Evolutionary conservation across 2,329 filamentous ascomycete genomes (phyloP), one percentile per base, ranked within the genome.

Genomic region (Boeremia exigua): DNA sequence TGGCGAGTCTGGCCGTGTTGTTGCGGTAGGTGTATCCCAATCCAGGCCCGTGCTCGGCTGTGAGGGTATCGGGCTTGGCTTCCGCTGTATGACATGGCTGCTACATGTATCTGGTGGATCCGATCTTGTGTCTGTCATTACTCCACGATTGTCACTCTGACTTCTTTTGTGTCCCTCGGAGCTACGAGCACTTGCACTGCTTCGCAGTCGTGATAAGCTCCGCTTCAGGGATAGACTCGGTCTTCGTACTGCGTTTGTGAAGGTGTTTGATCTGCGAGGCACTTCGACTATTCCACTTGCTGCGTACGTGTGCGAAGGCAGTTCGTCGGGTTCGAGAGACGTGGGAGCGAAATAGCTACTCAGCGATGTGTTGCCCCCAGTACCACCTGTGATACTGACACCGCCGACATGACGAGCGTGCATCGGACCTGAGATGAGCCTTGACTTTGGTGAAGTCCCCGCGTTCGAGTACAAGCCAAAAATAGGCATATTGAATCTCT

Each of bases 321-420:
- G 45, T 37, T 68, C 63, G 36, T 73, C 68, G 8, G 67, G 66
- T 44, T 69, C 59, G 8, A 69, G 36, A 2, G 39, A 51, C 3
- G 59, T 54, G 5, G 54, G 59, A 34, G 59, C 34, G 56, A 66
- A 64, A 56, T 67, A 66, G 54, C 54, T 51, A 59, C 62, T 51
- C 17, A 61, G 50, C n/a, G 58, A 58, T 23, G 63, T 61, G 12
- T 58, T 52, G 47, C 53, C 53, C 14, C 53, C 56, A 8, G 57
- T 61, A 14, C 48, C 58, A 11, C 66, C 66, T 38, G 62, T 61
- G 6, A 75, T 57, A 47, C 61, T 67, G 28, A 73, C 66, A 28
- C 71, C 72, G 46, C 65, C 61, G 8, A 74, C 66, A 58, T 75
- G 70, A 17, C 63, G 67, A 27, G 67, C 70, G 55, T 74, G 65